Evolutionary conservation across 768 basidiomycete species (phyloP).

Genomic region (Sporobolomyces roseus): DNA sequence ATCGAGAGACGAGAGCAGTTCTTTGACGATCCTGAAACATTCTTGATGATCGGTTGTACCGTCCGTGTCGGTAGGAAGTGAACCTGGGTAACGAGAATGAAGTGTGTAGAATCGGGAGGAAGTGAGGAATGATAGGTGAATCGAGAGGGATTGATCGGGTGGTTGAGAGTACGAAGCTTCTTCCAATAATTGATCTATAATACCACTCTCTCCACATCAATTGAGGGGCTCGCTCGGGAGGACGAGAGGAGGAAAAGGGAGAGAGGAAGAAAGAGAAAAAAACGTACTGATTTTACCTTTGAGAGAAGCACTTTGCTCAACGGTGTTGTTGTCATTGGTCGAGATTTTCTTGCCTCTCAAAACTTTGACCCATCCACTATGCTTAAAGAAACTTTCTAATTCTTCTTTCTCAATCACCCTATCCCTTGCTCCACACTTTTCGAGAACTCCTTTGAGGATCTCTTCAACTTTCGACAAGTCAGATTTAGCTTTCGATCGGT

Average conservation of each 20-base stretch:
- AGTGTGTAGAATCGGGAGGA: constrained; percentile 46
- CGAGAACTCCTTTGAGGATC: constrained; percentile 42
- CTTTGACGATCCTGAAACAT: constrained; percentile 53
- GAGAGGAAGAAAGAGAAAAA: background rate
- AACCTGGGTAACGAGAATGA: constrained; percentile 48
- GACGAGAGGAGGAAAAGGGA: no score
- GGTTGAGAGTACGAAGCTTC: constrained; percentile 10
- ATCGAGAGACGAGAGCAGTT: constrained; percentile 36
- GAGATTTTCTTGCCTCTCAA: constrained; percentile 49
- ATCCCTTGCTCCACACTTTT: constrained; percentile 25
- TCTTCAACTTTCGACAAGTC: constrained; percentile 48
- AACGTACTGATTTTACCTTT: constrained; percentile 46
- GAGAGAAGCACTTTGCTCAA: constrained; percentile 20
- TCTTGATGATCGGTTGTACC: constrained; percentile 8
- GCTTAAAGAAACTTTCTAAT: constrained; percentile 50
- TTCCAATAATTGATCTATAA: constrained; percentile 18
- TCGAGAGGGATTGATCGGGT: constrained; percentile 41
- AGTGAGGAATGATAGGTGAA: constrained; percentile 49
- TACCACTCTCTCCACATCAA: background rate
- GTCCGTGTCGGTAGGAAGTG: no score
- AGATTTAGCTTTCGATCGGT: constrained; percentile 66
- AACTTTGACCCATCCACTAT: constrained; percentile 49
- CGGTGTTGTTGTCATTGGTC: constrained; percentile 36
- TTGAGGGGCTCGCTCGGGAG: background rate
- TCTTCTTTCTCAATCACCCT: constrained; percentile 46